These are phyloP conservation scores for Naganishia vaughanmartiniae DNA, from an alignment of 768 basidiomycete species.

Conservation along the genomic window DNA sequence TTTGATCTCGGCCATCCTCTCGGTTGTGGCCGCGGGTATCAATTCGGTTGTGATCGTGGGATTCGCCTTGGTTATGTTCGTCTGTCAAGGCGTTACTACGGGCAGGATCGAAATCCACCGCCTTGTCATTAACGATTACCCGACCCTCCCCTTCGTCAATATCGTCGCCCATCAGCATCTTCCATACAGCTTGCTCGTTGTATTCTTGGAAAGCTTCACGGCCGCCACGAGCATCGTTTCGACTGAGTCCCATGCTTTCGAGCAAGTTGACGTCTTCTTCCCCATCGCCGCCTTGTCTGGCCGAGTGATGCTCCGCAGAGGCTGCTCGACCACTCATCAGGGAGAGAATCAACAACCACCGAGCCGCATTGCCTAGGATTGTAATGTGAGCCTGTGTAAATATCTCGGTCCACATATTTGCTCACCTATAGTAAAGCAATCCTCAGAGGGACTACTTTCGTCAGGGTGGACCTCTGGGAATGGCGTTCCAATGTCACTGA, in stretches of 20 bases:
- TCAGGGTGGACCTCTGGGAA: constrained; percentile 41
- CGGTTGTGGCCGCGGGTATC: too few species aligned
- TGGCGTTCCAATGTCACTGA: constrained; percentile 38
- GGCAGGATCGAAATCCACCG: not conserved
- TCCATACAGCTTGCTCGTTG: constrained; percentile 45
- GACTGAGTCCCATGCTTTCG: constrained; percentile 31
- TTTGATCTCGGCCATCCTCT: too few species aligned
- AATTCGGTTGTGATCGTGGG: too few species aligned
- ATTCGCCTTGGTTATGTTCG: too few species aligned
- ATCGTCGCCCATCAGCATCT: constrained; percentile 50
- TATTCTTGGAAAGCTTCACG: constrained; percentile 36
- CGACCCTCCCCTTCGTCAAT: constrained; percentile 42
- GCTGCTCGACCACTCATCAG: constrained; percentile 24
- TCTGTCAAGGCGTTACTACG: not conserved
- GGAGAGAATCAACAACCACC: constrained; percentile 46
- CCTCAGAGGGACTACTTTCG: constrained; percentile 41
- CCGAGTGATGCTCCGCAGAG: constrained; percentile 10
- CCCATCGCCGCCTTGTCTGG: constrained; percentile 11
- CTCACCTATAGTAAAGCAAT: constrained; percentile 50
- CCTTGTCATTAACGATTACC: constrained; percentile 17
- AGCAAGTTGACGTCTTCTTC: constrained; percentile 27
- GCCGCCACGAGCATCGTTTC: constrained; percentile 26
- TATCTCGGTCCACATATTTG: not conserved
- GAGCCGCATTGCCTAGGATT: constrained; percentile 36
- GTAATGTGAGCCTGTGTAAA: not conserved